A percentile compares a stretch with the other conserved stretches of the same genome.
phyloP scores from a whole-genome alignment of 106 monocot species.

The Platanthera guangdongensis region DNA sequence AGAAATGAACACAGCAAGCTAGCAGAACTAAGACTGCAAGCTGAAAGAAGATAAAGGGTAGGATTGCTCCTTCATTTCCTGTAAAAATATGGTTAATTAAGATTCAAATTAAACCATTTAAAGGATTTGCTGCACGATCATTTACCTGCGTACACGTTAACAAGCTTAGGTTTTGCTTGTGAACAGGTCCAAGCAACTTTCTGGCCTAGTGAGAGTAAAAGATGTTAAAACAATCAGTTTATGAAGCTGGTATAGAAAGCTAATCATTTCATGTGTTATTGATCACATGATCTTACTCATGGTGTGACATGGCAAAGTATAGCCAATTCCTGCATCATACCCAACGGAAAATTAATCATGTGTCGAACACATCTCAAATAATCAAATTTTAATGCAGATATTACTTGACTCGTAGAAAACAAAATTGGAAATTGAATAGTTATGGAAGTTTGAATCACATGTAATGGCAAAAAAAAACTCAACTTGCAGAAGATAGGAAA shows the following conservation, averaged over 20 bases:
- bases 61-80: constrained; percentile 41
- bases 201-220: constrained; percentile 34
- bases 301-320: constrained; percentile 56
- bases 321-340: constrained; percentile 49
- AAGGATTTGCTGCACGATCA: neutral
- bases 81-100: neutral
- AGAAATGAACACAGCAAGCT: constrained; percentile 41
- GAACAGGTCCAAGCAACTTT: constrained; percentile 74
- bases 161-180: constrained; percentile 40
- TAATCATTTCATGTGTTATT: neutral
- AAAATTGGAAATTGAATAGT: neutral
- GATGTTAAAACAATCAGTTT: neutral
- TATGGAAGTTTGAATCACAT: neutral
- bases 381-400: neutral
- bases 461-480: constrained; percentile 13
- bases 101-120: neutral
- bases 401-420: neutral
- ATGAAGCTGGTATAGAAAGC: neutral
- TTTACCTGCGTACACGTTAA: constrained; percentile 40
- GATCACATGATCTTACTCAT: constrained; percentile 32
- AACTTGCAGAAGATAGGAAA: constrained; percentile 57
- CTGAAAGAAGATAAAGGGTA: constrained; percentile 55
- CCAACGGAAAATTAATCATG: neutral
- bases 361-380: neutral
- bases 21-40: constrained; percentile 37